Base-by-base conservation (phyloP, 345 rosid genomes). In the Brassica napus region DNA sequence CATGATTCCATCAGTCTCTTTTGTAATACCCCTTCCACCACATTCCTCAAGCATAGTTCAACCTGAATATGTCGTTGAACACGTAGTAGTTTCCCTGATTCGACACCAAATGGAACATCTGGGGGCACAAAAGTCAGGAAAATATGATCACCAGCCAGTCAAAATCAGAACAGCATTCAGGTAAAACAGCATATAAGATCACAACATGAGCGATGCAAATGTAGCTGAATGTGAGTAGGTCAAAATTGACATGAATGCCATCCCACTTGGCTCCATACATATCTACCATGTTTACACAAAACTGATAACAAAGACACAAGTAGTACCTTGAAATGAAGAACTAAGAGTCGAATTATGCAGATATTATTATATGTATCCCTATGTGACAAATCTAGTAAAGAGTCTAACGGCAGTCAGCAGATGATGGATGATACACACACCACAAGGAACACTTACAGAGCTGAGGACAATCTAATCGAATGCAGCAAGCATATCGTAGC, bases 41-140 rank as follows among this genome's bases (percentile, higher is more conserved):
- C 47, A 3, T 58, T 58, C 70, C 57, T 92, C 94, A 92, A 2
- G 97, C 95, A 77, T 90, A 92, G 92, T 94, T 94, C 89, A 94
- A 81, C 89, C 98, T 90, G 95, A 92, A 94, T 71, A 92, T 92
- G 81, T 92, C 98, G 62, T 91, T 94, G 75, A 87, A 82, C 85
- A 94, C 98, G 59, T 88, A 92, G 78, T 88, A 92, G 91, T 86
- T 90, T 85, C 98, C 97, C 76, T 89, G 95, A 15, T 89, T 89
- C 66, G 97, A 90, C 87, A 94, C 90, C 92, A 94, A 86, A 87
- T 94, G 98, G 82, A 94, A 94, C 97, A 94, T 88, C 97, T 94
- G 89, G 8, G 6, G 37, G 2, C 21, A 59, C 32, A 64, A 65
- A 80, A 80, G 15, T 31, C 15, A 75, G 2, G 44, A 21, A 21